Evolutionary conservation across 129 eudicot species (phyloP).

Genomic region (Lactuca saligna): DNA sequence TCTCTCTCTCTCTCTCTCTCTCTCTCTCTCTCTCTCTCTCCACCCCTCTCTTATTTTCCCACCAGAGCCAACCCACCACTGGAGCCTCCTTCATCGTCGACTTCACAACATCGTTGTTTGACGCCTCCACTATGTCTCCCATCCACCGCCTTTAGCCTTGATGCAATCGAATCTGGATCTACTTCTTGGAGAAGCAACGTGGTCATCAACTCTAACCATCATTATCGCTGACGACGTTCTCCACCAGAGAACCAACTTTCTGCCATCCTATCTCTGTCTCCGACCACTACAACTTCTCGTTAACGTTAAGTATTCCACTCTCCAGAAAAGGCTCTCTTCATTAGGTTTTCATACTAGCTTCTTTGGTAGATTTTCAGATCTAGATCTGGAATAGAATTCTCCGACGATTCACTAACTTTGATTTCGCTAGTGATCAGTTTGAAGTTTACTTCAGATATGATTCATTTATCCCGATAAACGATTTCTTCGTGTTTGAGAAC

Average conservation of each 20-base stretch:
- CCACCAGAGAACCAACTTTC: slow-evolving; percentile 19
- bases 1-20: too few species aligned
- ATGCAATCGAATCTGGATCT: too few species aligned
- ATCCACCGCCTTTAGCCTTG: too few species aligned
- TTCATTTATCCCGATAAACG: slow-evolving; percentile 57
- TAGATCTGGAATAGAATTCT: slow-evolving; percentile 20
- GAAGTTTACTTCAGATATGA: slow-evolving; percentile 33
- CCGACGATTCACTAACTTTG: neutral
- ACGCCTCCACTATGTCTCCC: too few species aligned
- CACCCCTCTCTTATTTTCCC: too few species aligned
- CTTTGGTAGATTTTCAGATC: slow-evolving; percentile 35
- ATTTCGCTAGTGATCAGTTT: neutral
- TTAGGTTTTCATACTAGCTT: slow-evolving; percentile 44
- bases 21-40: too few species aligned
- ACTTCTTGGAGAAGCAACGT: too few species aligned
- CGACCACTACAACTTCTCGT: slow-evolving; percentile 45
- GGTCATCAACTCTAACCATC: too few species aligned
- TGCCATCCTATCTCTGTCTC: slow-evolving; percentile 48
- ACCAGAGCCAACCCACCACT: too few species aligned
- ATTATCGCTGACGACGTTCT: slow-evolving; percentile 37
- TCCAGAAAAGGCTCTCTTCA: slow-evolving; percentile 30
- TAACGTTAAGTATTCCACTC: slow-evolving; percentile 13
- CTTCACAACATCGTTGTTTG: too few species aligned
- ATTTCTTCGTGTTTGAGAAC: slow-evolving; percentile 28
- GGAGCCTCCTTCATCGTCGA: too few species aligned